A percentile compares a stretch with the other conserved stretches of the same genome.
Evolutionary conservation across 306 rosid genomes (phyloP).

Genomic region (Cyclanthera cordifolia): DNA sequence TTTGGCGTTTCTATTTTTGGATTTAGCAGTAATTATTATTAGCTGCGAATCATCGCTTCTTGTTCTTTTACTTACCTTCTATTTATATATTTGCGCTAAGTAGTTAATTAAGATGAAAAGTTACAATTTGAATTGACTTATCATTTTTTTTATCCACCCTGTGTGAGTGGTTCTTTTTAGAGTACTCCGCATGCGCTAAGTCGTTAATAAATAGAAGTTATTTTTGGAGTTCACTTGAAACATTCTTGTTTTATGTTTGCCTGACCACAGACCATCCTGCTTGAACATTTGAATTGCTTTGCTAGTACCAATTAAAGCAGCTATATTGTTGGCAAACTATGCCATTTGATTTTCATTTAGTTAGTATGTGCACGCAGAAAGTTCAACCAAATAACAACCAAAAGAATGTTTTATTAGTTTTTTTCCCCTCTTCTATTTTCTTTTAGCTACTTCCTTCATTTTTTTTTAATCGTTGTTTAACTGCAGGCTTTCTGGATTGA

Average conservation of each 20-base stretch:
- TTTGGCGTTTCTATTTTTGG: neutral
- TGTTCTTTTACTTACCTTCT: neutral
- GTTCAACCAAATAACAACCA: neutral
- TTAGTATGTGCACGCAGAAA: neutral
- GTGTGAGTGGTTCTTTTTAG: too few relatives aligned
- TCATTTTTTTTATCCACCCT: too few relatives aligned
- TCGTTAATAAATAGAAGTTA: too few relatives aligned
- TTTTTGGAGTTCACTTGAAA: neutral
- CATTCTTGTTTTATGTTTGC: neutral
- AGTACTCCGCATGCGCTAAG: too few relatives aligned
- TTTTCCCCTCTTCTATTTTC: neutral
- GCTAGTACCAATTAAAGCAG: slow-evolving; percentile 1
- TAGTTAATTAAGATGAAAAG: neutral
- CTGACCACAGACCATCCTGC: neutral
- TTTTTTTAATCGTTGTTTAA: slow-evolving; percentile 15
- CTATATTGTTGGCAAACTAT: neutral
- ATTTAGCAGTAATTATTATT: neutral
- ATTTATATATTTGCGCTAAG: neutral
- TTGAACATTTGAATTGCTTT: neutral
- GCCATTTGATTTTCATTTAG: neutral
- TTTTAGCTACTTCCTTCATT: neutral
- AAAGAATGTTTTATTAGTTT: neutral
- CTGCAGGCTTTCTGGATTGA: slow-evolving; percentile 94
- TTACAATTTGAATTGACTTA: neutral
- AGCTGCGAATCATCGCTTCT: neutral